Conservation (phyloP, 1,284 basidiomycete species). For the Moesziomyces aphidis region DNA sequence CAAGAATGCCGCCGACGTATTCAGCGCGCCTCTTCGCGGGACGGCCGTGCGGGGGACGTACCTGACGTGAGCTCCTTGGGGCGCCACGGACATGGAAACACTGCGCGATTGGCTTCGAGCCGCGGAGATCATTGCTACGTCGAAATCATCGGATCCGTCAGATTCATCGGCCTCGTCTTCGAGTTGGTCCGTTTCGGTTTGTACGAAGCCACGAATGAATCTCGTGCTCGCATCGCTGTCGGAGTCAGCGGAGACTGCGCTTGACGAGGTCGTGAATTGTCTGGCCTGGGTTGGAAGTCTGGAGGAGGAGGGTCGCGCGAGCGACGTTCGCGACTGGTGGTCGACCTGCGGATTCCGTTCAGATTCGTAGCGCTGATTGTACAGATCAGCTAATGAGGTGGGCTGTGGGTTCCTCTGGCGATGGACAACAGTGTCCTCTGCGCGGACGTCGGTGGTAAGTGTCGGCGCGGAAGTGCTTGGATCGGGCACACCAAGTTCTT, state of each 20-base stretch:
- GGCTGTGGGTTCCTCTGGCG: slow-evolving; percentile 3
- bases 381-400: slow-evolving; percentile 21
- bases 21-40: slow-evolving; percentile 18
- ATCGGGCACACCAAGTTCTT: slow-evolving; percentile 10
- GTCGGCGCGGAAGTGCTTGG: slow-evolving; percentile 3
- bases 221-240: slow-evolving; percentile 9
- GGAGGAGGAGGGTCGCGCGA: neutral
- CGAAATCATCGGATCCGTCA: neutral
- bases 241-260: slow-evolving; percentile 4
- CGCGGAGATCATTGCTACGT: neutral
- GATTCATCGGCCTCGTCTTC: slow-evolving; percentile 2
- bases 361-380: slow-evolving; percentile 18
- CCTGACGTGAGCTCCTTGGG: slow-evolving; percentile 1
- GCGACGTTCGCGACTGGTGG: neutral
- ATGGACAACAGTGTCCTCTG: neutral
- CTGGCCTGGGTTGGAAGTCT: neutral
- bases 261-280: neutral
- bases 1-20: slow-evolving; percentile 10
- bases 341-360: slow-evolving; percentile 5
- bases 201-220: neutral
- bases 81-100: neutral
- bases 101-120: slow-evolving; percentile 11
- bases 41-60: slow-evolving; percentile 7
- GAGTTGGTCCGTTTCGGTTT: slow-evolving; percentile 10
- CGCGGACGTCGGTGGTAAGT: slow-evolving; percentile 13